These are phyloP conservation scores for Aureobasidium mangrovei DNA, from an alignment of 2,329 filamentous ascomycete species.

Conservation along the genomic window DNA sequence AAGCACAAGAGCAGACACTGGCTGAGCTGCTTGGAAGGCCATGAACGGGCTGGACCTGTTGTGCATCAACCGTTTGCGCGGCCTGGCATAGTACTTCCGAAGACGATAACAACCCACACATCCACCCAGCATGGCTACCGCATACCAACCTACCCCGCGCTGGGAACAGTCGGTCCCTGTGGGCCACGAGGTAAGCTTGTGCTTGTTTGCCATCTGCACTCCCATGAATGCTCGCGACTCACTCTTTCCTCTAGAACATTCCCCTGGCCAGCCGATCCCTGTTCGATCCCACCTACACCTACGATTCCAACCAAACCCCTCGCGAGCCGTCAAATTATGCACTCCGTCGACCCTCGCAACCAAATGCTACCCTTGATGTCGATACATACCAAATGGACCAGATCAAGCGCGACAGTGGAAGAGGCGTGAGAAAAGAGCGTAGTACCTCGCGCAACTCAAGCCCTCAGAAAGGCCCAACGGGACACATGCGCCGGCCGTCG, in stretches of 20 bases:
- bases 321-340: neutral
- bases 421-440: conserved; percentile 5
- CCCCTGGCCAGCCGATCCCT: neutral
- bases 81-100: neutral
- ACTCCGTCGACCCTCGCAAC: conserved; percentile 1
- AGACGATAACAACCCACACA: neutral
- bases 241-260: neutral
- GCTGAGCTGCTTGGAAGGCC: neutral
- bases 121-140: conserved; percentile 9
- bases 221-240: neutral
- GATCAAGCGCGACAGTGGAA: conserved; percentile 6
- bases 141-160: conserved; percentile 10
- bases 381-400: conserved; percentile 7
- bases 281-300: conserved; percentile 1
- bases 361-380: conserved; percentile 5
- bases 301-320: neutral
- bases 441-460: neutral
- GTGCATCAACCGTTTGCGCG: conserved; percentile 3
- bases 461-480: neutral
- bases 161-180: conserved; percentile 13
- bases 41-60: conserved; percentile 13
- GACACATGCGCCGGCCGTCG: neutral
- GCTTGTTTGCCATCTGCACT: neutral
- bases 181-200: conserved; percentile 1
- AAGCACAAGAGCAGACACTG: neutral